Percentiles rank a stretch among this genome's conserved stretches.
phyloP scores from a whole-genome alignment of 768 basidiomycete genomes.

The Mycena alexandri region DNA sequence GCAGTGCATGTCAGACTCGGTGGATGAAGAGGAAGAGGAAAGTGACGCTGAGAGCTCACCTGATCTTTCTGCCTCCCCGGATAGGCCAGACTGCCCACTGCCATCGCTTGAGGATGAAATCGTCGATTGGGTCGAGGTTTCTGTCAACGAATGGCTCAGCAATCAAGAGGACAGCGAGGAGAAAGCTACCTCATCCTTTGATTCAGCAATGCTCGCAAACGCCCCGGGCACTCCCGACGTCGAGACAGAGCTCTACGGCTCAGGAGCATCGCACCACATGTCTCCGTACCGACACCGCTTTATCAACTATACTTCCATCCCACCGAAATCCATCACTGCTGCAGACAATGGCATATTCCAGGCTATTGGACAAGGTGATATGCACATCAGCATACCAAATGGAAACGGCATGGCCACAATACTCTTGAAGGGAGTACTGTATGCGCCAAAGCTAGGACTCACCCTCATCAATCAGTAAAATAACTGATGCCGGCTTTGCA shows the following conservation, averaged over 20 bases:
- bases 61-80: neutral
- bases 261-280: constrained; percentile 53
- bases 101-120: neutral
- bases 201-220: constrained; percentile 20
- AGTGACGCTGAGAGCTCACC: constrained; percentile 24
- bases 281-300: constrained; percentile 48
- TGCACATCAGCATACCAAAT: constrained; percentile 44
- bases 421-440: constrained; percentile 46
- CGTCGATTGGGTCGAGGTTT: constrained; percentile 5
- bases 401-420: constrained; percentile 38
- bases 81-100: constrained; percentile 4
- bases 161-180: constrained; percentile 20
- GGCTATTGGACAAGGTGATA: constrained; percentile 49
- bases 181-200: constrained; percentile 14
- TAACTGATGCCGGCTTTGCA: constrained; percentile 42
- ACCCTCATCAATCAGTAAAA: constrained; percentile 48
- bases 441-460: constrained; percentile 46
- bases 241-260: constrained; percentile 50
- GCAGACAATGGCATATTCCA: constrained; percentile 46
- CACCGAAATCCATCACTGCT: constrained; percentile 45
- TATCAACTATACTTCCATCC: constrained; percentile 45
- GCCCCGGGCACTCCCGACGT: constrained; percentile 7
- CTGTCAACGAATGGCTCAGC: constrained; percentile 24
- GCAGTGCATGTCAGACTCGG: neutral
- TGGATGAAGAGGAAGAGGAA: constrained; percentile 9